Evolutionary conservation across 768 basidiomycete species (phyloP).

Genomic region (Paxillus ammoniavirescens): DNA sequence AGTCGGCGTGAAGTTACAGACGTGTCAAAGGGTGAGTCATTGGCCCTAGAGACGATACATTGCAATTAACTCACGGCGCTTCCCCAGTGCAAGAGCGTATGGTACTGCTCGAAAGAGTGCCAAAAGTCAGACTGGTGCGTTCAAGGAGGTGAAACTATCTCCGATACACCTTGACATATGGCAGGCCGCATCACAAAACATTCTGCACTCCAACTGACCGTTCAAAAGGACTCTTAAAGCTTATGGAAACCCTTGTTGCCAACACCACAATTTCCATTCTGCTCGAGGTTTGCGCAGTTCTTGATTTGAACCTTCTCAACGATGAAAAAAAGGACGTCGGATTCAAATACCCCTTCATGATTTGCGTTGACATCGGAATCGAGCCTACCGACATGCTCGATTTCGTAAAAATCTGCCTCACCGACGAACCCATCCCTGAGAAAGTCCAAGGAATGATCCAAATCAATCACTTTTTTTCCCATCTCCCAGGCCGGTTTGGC

Average conservation of each 20-base stretch:
- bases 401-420: conserved; percentile 9
- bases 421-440: conserved; percentile 1
- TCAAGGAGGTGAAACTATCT: background rate
- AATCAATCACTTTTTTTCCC: conserved; percentile 12
- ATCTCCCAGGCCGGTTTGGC: conserved; percentile 7
- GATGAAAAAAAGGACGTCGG: conserved; percentile 10
- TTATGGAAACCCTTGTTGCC: conserved; percentile 7
- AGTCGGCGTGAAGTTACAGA: conserved; percentile 5
- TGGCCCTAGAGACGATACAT: background rate
- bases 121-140: conserved; percentile 19
- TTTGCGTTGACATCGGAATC: conserved; percentile 12
- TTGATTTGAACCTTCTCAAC: conserved; percentile 11
- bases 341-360: conserved; percentile 14
- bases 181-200: conserved; percentile 14
- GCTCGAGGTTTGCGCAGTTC: conserved; percentile 11
- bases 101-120: conserved; percentile 22
- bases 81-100: conserved; percentile 17
- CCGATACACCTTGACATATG: background rate
- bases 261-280: conserved; percentile 5
- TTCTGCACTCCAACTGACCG: conserved; percentile 10
- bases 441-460: conserved; percentile 17
- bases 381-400: conserved; percentile 8
- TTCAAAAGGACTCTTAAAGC: conserved; percentile 13
- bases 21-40: conserved; percentile 9
- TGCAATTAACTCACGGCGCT: background rate